These are phyloP conservation scores for Saccharomyces hybrid DNA, from an alignment of 1,139 yeast species.

Conservation along the genomic window DNA sequence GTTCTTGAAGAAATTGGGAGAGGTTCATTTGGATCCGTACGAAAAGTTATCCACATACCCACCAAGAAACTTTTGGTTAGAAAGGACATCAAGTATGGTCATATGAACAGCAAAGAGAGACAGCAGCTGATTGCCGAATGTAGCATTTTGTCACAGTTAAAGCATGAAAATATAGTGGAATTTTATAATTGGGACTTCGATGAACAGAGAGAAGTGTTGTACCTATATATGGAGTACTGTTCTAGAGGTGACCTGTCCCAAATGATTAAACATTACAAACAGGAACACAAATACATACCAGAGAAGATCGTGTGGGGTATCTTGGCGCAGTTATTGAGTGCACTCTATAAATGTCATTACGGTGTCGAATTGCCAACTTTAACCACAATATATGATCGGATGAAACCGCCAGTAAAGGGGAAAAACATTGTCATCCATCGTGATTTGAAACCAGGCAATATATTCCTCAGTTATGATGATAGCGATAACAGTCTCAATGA, in stretches of 20 bases:
- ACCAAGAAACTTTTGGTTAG: conserved; percentile 47
- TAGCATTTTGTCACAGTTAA: conserved; percentile 68
- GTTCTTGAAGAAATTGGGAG: conserved; percentile 83
- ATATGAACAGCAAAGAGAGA: conserved; percentile 84
- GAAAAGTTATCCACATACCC: conserved; percentile 54
- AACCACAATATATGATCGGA: conserved; percentile 40
- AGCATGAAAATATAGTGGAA: conserved; percentile 89
- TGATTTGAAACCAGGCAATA: conserved; percentile 87
- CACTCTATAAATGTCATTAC: conserved; percentile 85
- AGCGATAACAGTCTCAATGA: conserved; percentile 43
- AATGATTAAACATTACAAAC: conserved; percentile 60
- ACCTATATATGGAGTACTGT: conserved; percentile 93
- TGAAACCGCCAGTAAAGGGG: conserved; percentile 31
- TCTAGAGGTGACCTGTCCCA: conserved; percentile 90
- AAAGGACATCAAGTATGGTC: conserved; percentile 83
- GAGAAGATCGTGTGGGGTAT: conserved; percentile 89
- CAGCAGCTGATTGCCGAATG: conserved; percentile 88
- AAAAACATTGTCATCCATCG: conserved; percentile 62
- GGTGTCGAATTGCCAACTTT: conserved; percentile 71
- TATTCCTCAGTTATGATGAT: conserved; percentile 45
- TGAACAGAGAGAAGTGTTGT: conserved; percentile 60
- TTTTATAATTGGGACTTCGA: conserved; percentile 80
- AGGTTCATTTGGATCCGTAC: conserved; percentile 91
- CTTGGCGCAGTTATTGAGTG: conserved; percentile 74
- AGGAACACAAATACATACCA: conserved; percentile 58